Conservation (phyloP, 2,329 filamentous ascomycete species). For the Aspergillus quadricinctus region DNA sequence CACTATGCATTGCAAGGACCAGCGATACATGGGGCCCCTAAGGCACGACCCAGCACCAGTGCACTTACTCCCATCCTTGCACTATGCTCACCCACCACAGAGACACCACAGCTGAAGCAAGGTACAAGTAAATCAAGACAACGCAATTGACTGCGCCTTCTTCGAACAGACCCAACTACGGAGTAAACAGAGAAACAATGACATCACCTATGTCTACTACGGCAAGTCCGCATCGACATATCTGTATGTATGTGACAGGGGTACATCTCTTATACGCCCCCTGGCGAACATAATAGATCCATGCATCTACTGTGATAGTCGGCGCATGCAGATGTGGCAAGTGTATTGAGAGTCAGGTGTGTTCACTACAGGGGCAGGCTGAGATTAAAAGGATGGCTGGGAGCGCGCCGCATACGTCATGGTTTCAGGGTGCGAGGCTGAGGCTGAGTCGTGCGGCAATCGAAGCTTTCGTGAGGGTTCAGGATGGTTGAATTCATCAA, state of each 20-base stretch:
- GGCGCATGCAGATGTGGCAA: background rate
- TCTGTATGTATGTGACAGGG: background rate
- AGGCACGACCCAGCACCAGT: too few species aligned
- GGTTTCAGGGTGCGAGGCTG: conserved; percentile 1
- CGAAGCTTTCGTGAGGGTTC: background rate
- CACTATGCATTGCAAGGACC: background rate
- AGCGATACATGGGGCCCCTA: too few species aligned
- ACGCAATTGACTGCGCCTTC: background rate
- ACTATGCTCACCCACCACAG: too few species aligned
- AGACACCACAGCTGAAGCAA: background rate
- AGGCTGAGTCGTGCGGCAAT: background rate
- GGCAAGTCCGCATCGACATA: too few species aligned
- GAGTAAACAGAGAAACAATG: background rate
- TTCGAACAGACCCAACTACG: background rate
- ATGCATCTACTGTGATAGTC: background rate
- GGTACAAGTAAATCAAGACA: background rate
- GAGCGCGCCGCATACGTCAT: conserved; percentile 19
- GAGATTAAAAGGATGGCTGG: conserved; percentile 1
- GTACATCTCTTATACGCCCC: background rate
- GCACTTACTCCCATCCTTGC: too few species aligned
- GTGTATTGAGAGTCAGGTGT: too few species aligned
- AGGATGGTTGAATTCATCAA: background rate
- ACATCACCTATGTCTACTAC: background rate
- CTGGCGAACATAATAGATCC: too few species aligned
- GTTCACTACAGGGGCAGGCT: background rate